Conservation (phyloP, 306 rosid species). For the Rubus idaeus region DNA sequence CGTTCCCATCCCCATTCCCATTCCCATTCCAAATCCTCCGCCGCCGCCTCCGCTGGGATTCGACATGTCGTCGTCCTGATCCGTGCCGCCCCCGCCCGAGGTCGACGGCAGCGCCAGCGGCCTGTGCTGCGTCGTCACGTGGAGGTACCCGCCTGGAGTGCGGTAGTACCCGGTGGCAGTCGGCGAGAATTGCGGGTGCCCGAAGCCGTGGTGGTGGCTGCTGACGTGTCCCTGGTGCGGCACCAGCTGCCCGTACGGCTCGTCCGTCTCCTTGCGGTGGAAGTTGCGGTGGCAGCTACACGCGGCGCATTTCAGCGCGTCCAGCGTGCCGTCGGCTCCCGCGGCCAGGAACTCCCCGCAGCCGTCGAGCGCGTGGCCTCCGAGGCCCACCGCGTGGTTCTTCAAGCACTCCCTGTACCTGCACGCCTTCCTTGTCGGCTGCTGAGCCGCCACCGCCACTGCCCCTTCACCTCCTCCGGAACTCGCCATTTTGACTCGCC, state of each 20-base stretch:
- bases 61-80: slow-evolving; percentile 78
- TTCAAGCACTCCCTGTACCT: slow-evolving; percentile 86
- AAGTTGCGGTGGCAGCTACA: slow-evolving; percentile 96
- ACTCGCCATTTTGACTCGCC: slow-evolving; percentile 37
- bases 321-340: slow-evolving; percentile 70
- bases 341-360: slow-evolving; percentile 86
- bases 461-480: not conserved
- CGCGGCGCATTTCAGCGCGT: slow-evolving; percentile 90
- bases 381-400: slow-evolving; percentile 83
- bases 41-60: slow-evolving; percentile 69
- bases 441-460: slow-evolving; percentile 13
- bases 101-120: slow-evolving; percentile 91
- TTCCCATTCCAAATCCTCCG: slow-evolving; percentile 19
- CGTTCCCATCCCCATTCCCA: slow-evolving; percentile 23
- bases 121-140: slow-evolving; percentile 60
- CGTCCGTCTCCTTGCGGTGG: slow-evolving; percentile 70
- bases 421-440: slow-evolving; percentile 36
- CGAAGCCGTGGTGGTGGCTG: slow-evolving; percentile 39
- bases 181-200: slow-evolving; percentile 58
- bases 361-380: slow-evolving; percentile 93
- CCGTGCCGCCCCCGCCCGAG: slow-evolving; percentile 74
- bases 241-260: slow-evolving; percentile 5
- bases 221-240: not conserved
- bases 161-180: no score
- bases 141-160: slow-evolving; percentile 69